Evolutionary conservation across 768 basidiomycete species (phyloP).

Genomic region (Mycena venus): DNA sequence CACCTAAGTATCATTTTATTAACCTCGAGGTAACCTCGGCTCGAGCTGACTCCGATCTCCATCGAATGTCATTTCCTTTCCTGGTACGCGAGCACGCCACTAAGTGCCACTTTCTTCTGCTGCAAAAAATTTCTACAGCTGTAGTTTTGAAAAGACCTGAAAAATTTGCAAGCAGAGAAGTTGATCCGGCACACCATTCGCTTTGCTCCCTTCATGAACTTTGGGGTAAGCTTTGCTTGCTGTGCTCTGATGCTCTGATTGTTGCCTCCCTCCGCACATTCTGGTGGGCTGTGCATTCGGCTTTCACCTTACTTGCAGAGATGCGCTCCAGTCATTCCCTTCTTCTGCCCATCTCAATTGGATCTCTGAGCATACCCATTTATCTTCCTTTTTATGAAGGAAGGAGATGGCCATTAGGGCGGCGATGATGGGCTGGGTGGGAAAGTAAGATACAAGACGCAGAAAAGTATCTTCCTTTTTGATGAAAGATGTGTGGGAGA

Average conservation of each 20-base stretch:
- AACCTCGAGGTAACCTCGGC: too few species aligned
- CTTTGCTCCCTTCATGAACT: neutral
- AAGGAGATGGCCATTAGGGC: slow-evolving; percentile 3
- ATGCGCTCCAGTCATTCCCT: neutral
- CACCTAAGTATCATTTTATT: too few species aligned
- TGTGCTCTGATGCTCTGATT: neutral
- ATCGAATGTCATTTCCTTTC: too few species aligned
- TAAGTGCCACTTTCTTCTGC: too few species aligned
- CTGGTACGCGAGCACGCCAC: too few species aligned
- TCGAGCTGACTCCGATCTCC: too few species aligned
- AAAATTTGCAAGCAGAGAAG: slow-evolving; percentile 4
- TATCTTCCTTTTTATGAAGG: slow-evolving; percentile 21
- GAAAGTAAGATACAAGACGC: neutral
- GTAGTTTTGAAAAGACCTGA: neutral
- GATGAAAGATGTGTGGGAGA: slow-evolving; percentile 8
- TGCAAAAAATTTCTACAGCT: too few species aligned
- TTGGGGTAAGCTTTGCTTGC: neutral
- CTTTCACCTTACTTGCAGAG: neutral
- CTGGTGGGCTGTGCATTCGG: neutral
- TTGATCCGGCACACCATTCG: neutral
- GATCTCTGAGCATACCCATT: slow-evolving; percentile 1
- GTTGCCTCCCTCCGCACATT: slow-evolving; percentile 1
- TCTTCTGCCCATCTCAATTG: neutral
- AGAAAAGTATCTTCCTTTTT: slow-evolving; percentile 22
- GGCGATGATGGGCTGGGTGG: slow-evolving; percentile 15